A percentile compares a stretch with the other conserved stretches of the same genome.
Conservation (phyloP, 768 basidiomycete species). For the Tulasnella sp. region DNA sequence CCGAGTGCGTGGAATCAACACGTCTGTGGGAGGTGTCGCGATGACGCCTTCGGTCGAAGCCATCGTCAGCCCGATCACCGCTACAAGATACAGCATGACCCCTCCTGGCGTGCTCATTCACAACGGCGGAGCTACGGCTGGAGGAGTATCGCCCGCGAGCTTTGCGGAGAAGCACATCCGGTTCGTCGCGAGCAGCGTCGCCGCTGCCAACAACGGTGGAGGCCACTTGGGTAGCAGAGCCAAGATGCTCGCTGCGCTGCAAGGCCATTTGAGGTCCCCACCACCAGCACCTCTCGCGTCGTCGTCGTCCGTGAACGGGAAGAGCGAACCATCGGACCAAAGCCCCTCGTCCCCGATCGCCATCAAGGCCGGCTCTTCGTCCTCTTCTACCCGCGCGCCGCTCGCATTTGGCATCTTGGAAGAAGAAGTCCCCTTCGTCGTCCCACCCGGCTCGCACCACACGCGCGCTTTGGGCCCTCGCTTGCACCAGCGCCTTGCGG, state of each 20-base stretch:
- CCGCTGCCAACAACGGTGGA: not conserved
- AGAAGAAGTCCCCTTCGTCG: not conserved
- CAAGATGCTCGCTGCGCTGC: slow-evolving; percentile 1
- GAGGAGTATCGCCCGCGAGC: not conserved
- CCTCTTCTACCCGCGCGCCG: not conserved
- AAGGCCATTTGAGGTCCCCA: slow-evolving; percentile 3
- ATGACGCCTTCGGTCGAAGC: slow-evolving; percentile 11
- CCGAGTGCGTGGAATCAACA: not conserved
- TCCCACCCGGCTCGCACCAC: not conserved
- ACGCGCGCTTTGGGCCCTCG: not conserved
- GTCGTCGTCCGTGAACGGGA: not conserved
- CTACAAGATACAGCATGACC: not conserved
- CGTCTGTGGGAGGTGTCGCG: not conserved
- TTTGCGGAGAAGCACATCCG: slow-evolving; percentile 22
- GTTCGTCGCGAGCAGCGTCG: slow-evolving; percentile 17
- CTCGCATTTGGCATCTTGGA: not conserved
- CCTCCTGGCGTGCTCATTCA: not conserved
- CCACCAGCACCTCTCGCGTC: not conserved
- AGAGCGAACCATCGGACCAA: not conserved
- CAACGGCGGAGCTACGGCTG: not conserved
- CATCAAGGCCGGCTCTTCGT: not conserved
- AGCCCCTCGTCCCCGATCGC: not conserved
- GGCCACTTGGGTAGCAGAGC: not conserved
- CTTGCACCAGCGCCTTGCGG: not conserved
- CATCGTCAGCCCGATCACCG: slow-evolving; percentile 16